phyloP scores from a whole-genome alignment of 2,329 filamentous ascomycete genomes.

The Xylariomycetidae sp. region DNA sequence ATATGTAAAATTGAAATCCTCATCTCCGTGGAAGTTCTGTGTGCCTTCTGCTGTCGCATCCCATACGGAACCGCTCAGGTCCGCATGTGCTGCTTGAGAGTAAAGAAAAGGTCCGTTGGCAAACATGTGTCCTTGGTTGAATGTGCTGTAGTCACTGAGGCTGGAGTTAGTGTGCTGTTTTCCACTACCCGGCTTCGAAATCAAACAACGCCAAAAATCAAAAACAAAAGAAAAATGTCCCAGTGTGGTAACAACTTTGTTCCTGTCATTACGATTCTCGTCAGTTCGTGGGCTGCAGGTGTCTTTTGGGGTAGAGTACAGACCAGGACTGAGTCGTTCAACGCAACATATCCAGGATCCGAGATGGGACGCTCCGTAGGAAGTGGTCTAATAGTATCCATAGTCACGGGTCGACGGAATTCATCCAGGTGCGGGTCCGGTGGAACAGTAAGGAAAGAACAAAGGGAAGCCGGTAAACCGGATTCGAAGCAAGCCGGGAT shows the following conservation, averaged over 20 bases:
- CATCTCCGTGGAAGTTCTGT: slow-evolving; percentile 56
- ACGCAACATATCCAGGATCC: too few species aligned
- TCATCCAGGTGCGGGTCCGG: too few species aligned
- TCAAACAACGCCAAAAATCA: slow-evolving; percentile 25
- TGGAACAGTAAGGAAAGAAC: too few species aligned
- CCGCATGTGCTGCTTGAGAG: slow-evolving; percentile 54
- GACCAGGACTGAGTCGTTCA: slow-evolving; percentile 28
- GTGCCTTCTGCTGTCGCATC: slow-evolving; percentile 50
- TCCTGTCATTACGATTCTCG: slow-evolving; percentile 31
- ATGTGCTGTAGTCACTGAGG: slow-evolving; percentile 50
- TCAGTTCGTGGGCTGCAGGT: slow-evolving; percentile 30
- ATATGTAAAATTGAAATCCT: slow-evolving; percentile 50
- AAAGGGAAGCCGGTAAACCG: too few species aligned
- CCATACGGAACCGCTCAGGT: slow-evolving; percentile 51
- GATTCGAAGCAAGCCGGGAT: too few species aligned
- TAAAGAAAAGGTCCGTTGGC: slow-evolving; percentile 50
- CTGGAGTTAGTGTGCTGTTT: slow-evolving; percentile 51
- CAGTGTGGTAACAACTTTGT: slow-evolving; percentile 52
- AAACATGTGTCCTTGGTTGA: slow-evolving; percentile 44
- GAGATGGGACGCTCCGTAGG: too few species aligned
- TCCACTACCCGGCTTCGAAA: slow-evolving; percentile 31
- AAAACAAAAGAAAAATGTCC: slow-evolving; percentile 25
- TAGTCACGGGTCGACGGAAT: too few species aligned
- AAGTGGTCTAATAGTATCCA: too few species aligned
- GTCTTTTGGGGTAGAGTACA: slow-evolving; percentile 24